Conservation (phyloP, 257 asterid species). For the Solanum ahanhuiri region DNA sequence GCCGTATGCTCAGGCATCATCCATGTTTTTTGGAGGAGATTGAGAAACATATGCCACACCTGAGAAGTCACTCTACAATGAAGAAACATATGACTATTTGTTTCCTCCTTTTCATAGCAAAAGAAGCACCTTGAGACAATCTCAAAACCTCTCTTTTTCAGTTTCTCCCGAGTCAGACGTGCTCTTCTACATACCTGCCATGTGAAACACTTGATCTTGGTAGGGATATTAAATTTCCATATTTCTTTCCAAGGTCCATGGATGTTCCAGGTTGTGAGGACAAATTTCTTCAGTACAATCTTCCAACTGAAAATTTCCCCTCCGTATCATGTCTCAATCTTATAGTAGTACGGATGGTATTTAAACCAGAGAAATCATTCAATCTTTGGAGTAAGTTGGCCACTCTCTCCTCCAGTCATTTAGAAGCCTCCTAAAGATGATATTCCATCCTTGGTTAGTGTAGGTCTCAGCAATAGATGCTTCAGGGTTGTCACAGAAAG, state of each 20-base stretch:
- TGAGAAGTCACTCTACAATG: not conserved
- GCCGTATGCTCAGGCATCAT: not conserved
- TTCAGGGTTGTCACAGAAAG: too few relatives aligned
- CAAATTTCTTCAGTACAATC: not conserved
- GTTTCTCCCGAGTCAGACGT: not conserved
- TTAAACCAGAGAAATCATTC: not conserved
- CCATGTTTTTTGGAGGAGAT: not conserved
- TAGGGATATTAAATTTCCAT: not conserved
- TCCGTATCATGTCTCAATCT: not conserved
- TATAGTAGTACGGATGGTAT: not conserved
- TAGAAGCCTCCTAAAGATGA: too few relatives aligned
- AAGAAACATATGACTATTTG: not conserved
- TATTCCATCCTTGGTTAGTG: too few relatives aligned
- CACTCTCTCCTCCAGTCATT: too few relatives aligned
- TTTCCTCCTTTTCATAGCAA: not conserved
- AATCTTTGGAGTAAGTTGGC: not conserved
- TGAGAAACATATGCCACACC: not conserved
- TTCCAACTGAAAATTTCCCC: not conserved
- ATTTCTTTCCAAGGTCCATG: not conserved
- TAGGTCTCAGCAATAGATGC: too few relatives aligned
- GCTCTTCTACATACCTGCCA: not conserved
- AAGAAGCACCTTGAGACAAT: not conserved
- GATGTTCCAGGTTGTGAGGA: not conserved
- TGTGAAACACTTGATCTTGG: not conserved
- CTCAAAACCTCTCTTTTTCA: not conserved